These are phyloP conservation scores for Gossypium arboreum DNA, from an alignment of 345 rosid species.

Conservation along the genomic window DNA sequence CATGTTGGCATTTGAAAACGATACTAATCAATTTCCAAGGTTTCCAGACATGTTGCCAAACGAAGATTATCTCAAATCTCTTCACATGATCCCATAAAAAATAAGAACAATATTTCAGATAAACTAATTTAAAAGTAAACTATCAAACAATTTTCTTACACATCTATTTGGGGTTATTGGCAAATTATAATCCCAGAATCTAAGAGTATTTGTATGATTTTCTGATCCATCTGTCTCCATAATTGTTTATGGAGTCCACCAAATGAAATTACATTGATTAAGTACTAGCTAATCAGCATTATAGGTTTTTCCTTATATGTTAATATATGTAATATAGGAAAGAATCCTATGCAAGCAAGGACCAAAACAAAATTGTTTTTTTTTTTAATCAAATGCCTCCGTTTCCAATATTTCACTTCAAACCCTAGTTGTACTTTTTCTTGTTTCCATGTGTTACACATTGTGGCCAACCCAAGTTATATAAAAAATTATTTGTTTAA, in stretches of 20 bases:
- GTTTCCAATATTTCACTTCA: not conserved
- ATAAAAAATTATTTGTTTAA: not conserved
- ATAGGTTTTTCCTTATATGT: not conserved
- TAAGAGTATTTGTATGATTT: not conserved
- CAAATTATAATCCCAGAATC: not conserved
- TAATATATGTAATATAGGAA: not conserved
- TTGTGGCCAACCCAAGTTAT: not conserved
- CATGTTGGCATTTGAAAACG: not conserved
- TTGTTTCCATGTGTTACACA: not conserved
- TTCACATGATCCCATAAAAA: slow-evolving; percentile 16
- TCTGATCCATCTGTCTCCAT: not conserved
- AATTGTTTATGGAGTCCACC: slow-evolving; percentile 7
- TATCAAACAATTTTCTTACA: not conserved
- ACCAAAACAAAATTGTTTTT: not conserved
- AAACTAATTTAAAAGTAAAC: not conserved
- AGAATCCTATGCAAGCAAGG: slow-evolving; percentile 12
- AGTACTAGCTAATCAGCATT: not conserved
- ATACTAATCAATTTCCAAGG: not conserved
- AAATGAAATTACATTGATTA: not conserved
- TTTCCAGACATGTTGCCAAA: slow-evolving; percentile 1
- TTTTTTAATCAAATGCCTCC: not conserved
- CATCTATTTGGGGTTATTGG: not conserved
- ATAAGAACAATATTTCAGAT: not conserved
- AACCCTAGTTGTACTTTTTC: not conserved
- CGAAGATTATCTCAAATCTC: slow-evolving; percentile 3